Evolutionary conservation across 2,329 filamentous ascomycete species (phyloP).

Genomic region (Juglanconis oblonga): DNA sequence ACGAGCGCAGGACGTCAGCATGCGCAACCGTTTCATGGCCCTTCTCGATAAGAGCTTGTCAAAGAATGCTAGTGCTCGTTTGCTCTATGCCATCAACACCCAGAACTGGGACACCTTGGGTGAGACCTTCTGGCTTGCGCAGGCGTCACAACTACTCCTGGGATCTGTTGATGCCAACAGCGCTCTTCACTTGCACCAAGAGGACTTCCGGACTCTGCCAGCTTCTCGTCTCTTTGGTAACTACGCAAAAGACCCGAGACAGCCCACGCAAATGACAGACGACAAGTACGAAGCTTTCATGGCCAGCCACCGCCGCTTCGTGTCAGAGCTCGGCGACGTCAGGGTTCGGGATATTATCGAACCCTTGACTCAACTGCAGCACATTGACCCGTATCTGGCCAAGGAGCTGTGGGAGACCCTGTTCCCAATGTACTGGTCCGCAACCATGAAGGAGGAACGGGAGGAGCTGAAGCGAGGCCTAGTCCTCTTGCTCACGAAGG

Average conservation of each 20-base stretch:
- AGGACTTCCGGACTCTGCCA: slow-evolving; percentile 79
- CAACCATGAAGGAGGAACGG: slow-evolving; percentile 81
- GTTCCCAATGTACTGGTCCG: slow-evolving; percentile 93
- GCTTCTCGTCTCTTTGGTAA: slow-evolving; percentile 70
- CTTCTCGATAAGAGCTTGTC: slow-evolving; percentile 95
- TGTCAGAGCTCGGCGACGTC: slow-evolving; percentile 78
- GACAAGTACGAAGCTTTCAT: slow-evolving; percentile 80
- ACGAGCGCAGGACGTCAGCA: slow-evolving; percentile 87
- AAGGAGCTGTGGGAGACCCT: slow-evolving; percentile 87
- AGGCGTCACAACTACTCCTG: slow-evolving; percentile 89
- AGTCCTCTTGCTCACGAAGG: slow-evolving; percentile 86
- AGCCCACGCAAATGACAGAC: slow-evolving; percentile 70
- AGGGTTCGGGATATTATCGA: slow-evolving; percentile 86
- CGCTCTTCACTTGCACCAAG: slow-evolving; percentile 72
- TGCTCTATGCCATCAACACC: slow-evolving; percentile 83
- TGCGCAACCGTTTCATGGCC: slow-evolving; percentile 93
- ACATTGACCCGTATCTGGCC: slow-evolving; percentile 76
- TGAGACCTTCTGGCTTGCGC: slow-evolving; percentile 95
- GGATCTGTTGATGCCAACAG: slow-evolving; percentile 84
- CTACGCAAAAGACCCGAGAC: slow-evolving; percentile 66
- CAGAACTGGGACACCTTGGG: slow-evolving; percentile 97
- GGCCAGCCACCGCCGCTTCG: slow-evolving; percentile 75
- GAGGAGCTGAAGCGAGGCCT: slow-evolving; percentile 87
- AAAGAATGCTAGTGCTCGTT: slow-evolving; percentile 82
- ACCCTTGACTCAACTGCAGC: slow-evolving; percentile 86